Base-by-base conservation (phyloP, 2,329 filamentous ascomycete species). In the Claviceps lovelessii region DNA sequence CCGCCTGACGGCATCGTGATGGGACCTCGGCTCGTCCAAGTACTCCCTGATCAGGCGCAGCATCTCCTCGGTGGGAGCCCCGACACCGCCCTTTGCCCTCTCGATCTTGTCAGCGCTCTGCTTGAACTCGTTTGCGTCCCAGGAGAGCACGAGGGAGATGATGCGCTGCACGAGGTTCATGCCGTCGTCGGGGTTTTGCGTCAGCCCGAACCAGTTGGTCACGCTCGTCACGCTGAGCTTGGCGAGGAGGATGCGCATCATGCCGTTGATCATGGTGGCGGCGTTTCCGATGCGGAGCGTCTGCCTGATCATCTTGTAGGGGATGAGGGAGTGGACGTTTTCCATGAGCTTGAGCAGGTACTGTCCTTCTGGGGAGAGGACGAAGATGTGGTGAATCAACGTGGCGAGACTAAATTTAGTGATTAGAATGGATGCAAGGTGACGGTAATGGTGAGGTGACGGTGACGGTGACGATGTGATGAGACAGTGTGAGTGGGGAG, bases 91-190 rank as follows among this genome's bases (percentile, higher is more conserved):
- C 55, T 79, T 81, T 37, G 74, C 69, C 53, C 80, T 83, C 59
- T 86, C 84, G 48, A 89, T 78, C 58, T 79, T 82, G 0, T 83
- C 75, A 1, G 77, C 75, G 1, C 78, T 74, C 65, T 83, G 85
- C 56, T 80, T 80, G 58, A 90, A 84, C 58, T 88, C 85, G 42
- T 75, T 72, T 6, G 80, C 79, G 61, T 93, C 88, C 83, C 85
- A 90, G 5, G 79, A 76, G 11, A 90, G 68, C 0, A 89, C 81
- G 4, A 85, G 78, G 0, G 81, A 85, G 28, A 91, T 82, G 58
- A 93, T 90, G 47, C 84, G 72, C 67, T 91, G 87, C 59, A 93
- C 67, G 9, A 91, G 67, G 64, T 90, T 93, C 85, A 88, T 88
- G 49, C 87, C 87, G 60, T 90, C 85, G 58, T 88, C 81, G 0